These are phyloP conservation scores for Cryomyces antarcticus DNA, from an alignment of 495 filamentous ascomycete species.

Conservation along the genomic window DNA sequence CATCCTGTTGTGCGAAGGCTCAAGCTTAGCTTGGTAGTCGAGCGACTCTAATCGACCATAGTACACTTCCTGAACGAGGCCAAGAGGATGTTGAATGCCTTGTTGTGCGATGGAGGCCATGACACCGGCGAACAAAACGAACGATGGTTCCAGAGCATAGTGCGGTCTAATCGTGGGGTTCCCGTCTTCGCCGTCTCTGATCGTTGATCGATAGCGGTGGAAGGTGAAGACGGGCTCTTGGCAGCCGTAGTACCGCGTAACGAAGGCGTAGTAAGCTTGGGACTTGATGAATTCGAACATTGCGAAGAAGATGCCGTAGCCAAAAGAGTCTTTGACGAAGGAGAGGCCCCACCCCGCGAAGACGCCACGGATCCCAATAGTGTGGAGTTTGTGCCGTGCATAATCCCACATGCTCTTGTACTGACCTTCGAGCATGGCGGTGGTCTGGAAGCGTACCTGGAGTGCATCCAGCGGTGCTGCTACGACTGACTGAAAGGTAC, in stretches of 20 bases:
- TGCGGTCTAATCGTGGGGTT: slow-evolving; percentile 54
- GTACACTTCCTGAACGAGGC: slow-evolving; percentile 54
- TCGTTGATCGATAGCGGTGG: slow-evolving; percentile 8
- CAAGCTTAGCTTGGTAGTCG: slow-evolving; percentile 40
- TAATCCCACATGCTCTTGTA: slow-evolving; percentile 75
- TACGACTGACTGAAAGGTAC: slow-evolving; percentile 55
- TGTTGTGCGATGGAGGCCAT: slow-evolving; percentile 61
- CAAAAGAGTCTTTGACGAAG: slow-evolving; percentile 62
- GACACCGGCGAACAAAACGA: slow-evolving; percentile 58
- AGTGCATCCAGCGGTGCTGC: slow-evolving; percentile 82
- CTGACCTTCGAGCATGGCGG: slow-evolving; percentile 43
- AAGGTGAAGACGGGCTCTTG: slow-evolving; percentile 22
- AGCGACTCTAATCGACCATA: slow-evolving; percentile 60
- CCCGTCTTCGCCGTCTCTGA: slow-evolving; percentile 1
- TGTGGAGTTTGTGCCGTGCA: slow-evolving; percentile 44
- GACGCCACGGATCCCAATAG: slow-evolving; percentile 62
- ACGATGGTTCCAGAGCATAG: slow-evolving; percentile 66
- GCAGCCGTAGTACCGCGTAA: slow-evolving; percentile 57
- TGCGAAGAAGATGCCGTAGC: slow-evolving; percentile 67
- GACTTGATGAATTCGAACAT: slow-evolving; percentile 76
- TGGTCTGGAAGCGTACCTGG: slow-evolving; percentile 55
- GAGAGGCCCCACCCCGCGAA: slow-evolving; percentile 68
- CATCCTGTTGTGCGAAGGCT: slow-evolving; percentile 23
- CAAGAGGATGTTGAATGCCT: slow-evolving; percentile 56
- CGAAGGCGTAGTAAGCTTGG: slow-evolving; percentile 63